These are phyloP conservation scores for Curvularia spicifera DNA, from an alignment of 2,329 filamentous ascomycete genomes.

Conservation along the genomic window DNA sequence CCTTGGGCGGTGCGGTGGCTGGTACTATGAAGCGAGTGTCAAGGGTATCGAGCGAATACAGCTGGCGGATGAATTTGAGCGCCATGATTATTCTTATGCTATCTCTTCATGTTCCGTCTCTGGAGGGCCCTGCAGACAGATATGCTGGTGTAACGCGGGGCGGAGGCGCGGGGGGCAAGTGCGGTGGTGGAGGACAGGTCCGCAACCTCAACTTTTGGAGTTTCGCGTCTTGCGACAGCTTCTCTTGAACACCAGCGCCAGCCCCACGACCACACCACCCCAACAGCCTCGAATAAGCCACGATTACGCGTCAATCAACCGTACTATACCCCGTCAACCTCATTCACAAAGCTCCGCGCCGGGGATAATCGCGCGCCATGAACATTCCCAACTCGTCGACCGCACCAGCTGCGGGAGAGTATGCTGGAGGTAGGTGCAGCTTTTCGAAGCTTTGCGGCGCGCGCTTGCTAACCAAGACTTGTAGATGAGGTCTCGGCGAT, in stretches of 20 bases:
- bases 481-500: conserved; percentile 96
- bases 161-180: conserved; percentile 25
- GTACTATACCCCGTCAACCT: neutral
- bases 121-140: neutral
- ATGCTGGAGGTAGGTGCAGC: conserved; percentile 52
- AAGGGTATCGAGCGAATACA: conserved; percentile 71
- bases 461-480: conserved; percentile 19
- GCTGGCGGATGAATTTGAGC: conserved; percentile 57
- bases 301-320: conserved; percentile 38
- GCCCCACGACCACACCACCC: conserved; percentile 24
- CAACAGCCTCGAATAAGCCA: conserved; percentile 3
- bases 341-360: conserved; percentile 14
- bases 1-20: conserved; percentile 66
- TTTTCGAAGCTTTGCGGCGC: conserved; percentile 9
- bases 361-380: conserved; percentile 34
- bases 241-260: conserved; percentile 36
- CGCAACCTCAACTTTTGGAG: conserved; percentile 34
- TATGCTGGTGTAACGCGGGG: conserved; percentile 13
- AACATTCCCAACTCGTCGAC: conserved; percentile 48
- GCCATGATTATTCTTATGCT: conserved; percentile 40
- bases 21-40: conserved; percentile 76
- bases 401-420: conserved; percentile 53
- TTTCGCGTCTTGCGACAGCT: conserved; percentile 40
- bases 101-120: conserved; percentile 30
- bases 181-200: conserved; percentile 23